Base-by-base conservation (phyloP, 768 basidiomycete species). In the Lactarius indigo region DNA sequence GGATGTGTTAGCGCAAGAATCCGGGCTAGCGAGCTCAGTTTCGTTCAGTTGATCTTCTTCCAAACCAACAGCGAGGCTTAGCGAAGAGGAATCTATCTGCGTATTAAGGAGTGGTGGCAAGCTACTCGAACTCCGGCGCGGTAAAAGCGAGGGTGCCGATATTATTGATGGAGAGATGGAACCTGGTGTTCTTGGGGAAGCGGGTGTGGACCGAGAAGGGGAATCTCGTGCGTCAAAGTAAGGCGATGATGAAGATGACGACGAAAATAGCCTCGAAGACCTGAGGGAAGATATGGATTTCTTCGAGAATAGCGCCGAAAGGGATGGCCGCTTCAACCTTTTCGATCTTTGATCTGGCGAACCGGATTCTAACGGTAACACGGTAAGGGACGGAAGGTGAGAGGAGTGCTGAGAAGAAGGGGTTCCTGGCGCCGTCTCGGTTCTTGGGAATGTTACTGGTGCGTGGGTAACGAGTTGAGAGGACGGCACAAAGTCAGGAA, bases 261-360 rank as follows among this genome's bases (percentile, higher is more conserved):
- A 64, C 71, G 33, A 79, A 74, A 50, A 75, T 74, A 52, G 64
- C 69, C 77, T 35, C 71, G 75, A 63, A 72, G 65, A 63, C 71
- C 75, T 74, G 55, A 84, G 71, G 3, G 84, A 79, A 28, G 87
- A 83, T 2, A 79, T 75, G 7, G 88, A 86, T 57, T 82, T 83
- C 77, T 88, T 89, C 37, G 87, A 80, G 74, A 91, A 88, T 23
- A 91, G 78, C 20, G 90, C 77, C 59, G 85, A 85, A 64, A 91
- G 76, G 3, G 90, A 91, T 0, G 91, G 88, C 59, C 87, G 88
- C 76, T 88, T 90, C 65, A 81, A 74, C 64, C 78, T 79, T 62
- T 74, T 75, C 30, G 76, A 73, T 57, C 74, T 72, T 33, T 35
- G 74, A 76, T 30, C 70, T 75, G 66, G 81, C 81, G 79, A 66